These are phyloP conservation scores for Hibiscus syriacus DNA, from an alignment of 345 rosid species.

Conservation along the genomic window DNA sequence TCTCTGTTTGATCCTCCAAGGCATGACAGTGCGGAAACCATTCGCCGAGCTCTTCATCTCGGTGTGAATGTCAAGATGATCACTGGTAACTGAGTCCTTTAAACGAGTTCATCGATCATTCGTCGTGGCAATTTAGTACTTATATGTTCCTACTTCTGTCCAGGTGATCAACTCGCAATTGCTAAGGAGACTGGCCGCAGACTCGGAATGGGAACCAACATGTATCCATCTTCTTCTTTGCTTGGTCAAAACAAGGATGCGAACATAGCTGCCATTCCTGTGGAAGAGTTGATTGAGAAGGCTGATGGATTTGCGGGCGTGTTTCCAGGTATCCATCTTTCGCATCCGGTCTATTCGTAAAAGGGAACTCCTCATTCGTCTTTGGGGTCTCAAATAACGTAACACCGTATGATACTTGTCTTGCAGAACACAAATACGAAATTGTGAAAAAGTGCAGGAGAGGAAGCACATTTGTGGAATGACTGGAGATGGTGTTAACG, in stretches of 20 bases:
- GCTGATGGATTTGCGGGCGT: constrained; percentile 98
- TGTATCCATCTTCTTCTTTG: constrained; percentile 88
- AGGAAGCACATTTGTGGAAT: constrained; percentile 80
- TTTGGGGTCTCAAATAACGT: background rate
- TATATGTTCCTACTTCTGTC: background rate
- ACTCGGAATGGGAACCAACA: constrained; percentile 93
- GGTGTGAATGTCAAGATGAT: constrained; percentile 99
- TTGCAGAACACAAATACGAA: constrained; percentile 78
- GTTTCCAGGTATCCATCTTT: constrained; percentile 37
- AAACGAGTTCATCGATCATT: background rate
- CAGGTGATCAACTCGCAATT: constrained; percentile 76
- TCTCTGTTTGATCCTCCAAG: constrained; percentile 30
- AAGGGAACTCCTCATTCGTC: background rate
- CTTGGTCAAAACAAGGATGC: constrained; percentile 70
- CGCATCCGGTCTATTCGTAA: background rate
- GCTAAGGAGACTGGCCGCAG: constrained; percentile 97
- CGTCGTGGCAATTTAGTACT: background rate
- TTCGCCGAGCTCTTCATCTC: constrained; percentile 76
- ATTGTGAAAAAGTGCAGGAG: constrained; percentile 91
- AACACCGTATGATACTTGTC: background rate
- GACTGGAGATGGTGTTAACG: constrained; percentile 98
- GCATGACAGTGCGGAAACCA: constrained; percentile 88
- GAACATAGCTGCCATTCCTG: constrained; percentile 55
- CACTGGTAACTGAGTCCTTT: constrained; percentile 41
- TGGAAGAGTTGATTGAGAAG: constrained; percentile 83